Conservation (phyloP, 163 green algal genomes). For the Smithsoniella earleae region DNA sequence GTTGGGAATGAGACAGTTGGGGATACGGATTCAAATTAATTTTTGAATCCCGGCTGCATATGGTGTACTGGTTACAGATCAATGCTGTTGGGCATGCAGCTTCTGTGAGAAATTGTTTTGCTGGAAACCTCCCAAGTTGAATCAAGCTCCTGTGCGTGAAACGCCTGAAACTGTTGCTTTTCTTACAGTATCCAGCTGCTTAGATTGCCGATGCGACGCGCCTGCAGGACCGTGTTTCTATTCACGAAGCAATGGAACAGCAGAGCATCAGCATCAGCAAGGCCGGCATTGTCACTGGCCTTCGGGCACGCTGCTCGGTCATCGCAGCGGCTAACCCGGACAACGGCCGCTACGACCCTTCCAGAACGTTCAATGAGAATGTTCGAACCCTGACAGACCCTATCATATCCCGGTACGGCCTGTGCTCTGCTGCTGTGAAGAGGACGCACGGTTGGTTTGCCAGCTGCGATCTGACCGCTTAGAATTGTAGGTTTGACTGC, state of each 20-base stretch:
- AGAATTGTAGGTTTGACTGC: conserved; percentile 76
- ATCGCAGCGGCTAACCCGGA: conserved; percentile 97
- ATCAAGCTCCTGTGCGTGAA: too few species aligned
- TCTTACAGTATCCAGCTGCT: too few species aligned
- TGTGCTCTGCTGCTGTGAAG: neutral
- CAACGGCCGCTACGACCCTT: conserved; percentile 86
- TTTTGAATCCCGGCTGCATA: too few species aligned
- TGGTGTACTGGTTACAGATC: too few species aligned
- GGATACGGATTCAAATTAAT: too few species aligned
- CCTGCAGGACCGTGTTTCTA: conserved; percentile 78
- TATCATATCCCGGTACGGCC: conserved; percentile 80
- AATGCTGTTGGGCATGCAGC: too few species aligned
- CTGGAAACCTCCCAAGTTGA: too few species aligned
- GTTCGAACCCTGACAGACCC: conserved; percentile 87
- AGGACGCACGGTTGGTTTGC: neutral
- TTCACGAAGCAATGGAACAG: conserved; percentile 99
- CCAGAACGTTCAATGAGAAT: conserved; percentile 86
- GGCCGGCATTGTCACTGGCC: conserved; percentile 91
- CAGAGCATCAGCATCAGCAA: conserved; percentile 97
- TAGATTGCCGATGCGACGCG: too few species aligned
- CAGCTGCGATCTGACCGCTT: neutral
- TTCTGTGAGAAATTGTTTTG: too few species aligned
- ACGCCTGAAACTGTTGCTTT: too few species aligned
- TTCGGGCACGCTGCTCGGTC: conserved; percentile 88
- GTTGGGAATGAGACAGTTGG: too few species aligned